These are phyloP conservation scores for Globisporangium radiosum DNA, from an alignment of 352 stramenopile species.

Conservation along the genomic window DNA sequence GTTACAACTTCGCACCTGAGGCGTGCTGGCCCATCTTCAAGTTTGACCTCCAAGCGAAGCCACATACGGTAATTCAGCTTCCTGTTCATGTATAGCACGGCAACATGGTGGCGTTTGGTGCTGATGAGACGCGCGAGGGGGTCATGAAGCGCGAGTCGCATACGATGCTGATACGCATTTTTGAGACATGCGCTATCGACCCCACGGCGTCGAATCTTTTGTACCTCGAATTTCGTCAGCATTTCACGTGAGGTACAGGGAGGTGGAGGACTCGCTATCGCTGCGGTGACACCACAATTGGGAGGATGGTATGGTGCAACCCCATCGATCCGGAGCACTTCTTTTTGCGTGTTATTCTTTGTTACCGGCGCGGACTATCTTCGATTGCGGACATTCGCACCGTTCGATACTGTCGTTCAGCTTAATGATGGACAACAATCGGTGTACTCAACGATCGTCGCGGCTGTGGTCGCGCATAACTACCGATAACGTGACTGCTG, in stretches of 20 bases:
- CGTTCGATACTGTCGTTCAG: neutral
- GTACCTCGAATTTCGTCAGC: neutral
- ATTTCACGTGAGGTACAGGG: neutral
- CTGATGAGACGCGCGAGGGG: slow-evolving; percentile 1
- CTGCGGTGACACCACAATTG: neutral
- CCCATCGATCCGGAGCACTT: slow-evolving; percentile 21
- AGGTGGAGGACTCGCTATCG: neutral
- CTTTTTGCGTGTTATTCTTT: slow-evolving; percentile 59
- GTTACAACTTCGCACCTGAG: neutral
- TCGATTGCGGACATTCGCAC: slow-evolving; percentile 11
- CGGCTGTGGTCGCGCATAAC: no score
- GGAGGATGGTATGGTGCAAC: neutral
- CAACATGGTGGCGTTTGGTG: slow-evolving; percentile 8
- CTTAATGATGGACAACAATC: neutral
- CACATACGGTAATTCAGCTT: neutral
- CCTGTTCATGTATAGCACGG: neutral
- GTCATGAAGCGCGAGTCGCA: slow-evolving; percentile 12
- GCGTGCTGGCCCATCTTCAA: slow-evolving; percentile 7
- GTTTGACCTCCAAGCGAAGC: slow-evolving; percentile 2
- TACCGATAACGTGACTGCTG: no score
- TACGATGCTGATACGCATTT: slow-evolving; percentile 36
- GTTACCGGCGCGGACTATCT: slow-evolving; percentile 59
- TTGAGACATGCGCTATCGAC: slow-evolving; percentile 32
- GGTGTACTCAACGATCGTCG: no score
- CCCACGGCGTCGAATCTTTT: neutral